Percentiles rank a stretch among this genome's conserved stretches.
These are phyloP conservation scores for Fraxinus floribunda DNA, from an alignment of 305 asterid genomes.

Conservation along the genomic window DNA sequence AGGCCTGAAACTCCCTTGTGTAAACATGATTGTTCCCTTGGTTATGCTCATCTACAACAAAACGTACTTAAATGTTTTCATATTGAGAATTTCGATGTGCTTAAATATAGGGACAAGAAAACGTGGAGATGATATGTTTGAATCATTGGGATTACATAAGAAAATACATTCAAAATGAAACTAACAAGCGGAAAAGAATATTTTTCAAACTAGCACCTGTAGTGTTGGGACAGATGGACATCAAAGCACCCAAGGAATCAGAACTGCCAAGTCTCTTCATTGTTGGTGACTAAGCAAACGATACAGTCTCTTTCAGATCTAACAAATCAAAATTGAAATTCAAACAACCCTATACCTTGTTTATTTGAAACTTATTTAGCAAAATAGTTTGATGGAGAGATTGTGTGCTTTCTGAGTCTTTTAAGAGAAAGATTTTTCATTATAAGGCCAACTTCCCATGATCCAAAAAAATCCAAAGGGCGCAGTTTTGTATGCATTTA, in stretches of 20 bases:
- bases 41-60: constrained; percentile 46
- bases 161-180: constrained; percentile 14
- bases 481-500: constrained; percentile 60
- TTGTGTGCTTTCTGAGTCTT: neutral
- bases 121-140: constrained; percentile 34
- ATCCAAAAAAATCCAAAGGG: constrained; percentile 53
- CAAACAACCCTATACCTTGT: neutral
- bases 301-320: neutral
- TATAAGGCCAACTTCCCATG: constrained; percentile 38
- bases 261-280: constrained; percentile 83
- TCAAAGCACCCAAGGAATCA: constrained; percentile 76
- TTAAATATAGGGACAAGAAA: constrained; percentile 32
- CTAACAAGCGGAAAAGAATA: constrained; percentile 19
- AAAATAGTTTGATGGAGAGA: constrained; percentile 7
- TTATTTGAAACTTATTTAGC: neutral
- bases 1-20: constrained; percentile 59
- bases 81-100: neutral
- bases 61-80: constrained; percentile 11
- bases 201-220: constrained; percentile 52
- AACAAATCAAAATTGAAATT: constrained; percentile 5
- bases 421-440: constrained; percentile 15
- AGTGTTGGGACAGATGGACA: constrained; percentile 71
- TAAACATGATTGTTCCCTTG: constrained; percentile 45
- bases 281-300: constrained; percentile 26
- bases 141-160: constrained; percentile 20